Evolutionary conservation across 192 early-diverging fungal genomes (phyloP), one percentile per base, ranked within the genome.

Genomic region (Backusella circina): DNA sequence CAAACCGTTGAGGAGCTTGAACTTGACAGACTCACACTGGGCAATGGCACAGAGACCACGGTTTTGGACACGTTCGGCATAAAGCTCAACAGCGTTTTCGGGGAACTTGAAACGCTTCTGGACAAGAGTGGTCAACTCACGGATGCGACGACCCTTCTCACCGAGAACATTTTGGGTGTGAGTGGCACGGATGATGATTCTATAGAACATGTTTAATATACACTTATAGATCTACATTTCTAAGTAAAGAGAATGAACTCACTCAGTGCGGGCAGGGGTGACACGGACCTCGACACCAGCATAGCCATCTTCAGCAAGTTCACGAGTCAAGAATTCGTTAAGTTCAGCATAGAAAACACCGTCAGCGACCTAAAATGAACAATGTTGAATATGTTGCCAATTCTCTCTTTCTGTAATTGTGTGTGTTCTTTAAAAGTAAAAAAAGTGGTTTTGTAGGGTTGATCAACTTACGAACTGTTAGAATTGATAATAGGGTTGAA

Each of bases 321-420:
- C 95, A 85, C 96, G 95, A 84, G 93, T 93, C 87, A 99, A 94
- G 91, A 97, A 97, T 89, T 97, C 95, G 93, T 99, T 99, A 83
- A 99, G 92, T 88, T 99, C 98, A 85, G 98, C 96, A 91, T 96
- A 98, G 91, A 99, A 99, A 71, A 99, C 96, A 94, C 98, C 98
- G 88, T 99, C 98, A 87, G 98, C 98, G 95, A 99, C 98, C 96
- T 54, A 32, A 32, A n/a, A 37, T 31, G 26, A 23, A 1, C 33
- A 33, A 35, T 26, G 18, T 65, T n/a, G 47, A 47, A 50, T 5
- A 54, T 66, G 5, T 35, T 28, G 33, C 15, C 13, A 16, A 41
- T 41, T 4, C 15, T 41, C 39, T 41, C 36, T n/a, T n/a, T n/a
- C n/a, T n/a, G n/a, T n/a, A n/a, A n/a, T n/a, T n/a, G n/a, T n/a